These are phyloP conservation scores for Cryphonectria parasitica DNA, from an alignment of 2,329 filamentous ascomycete species.

Conservation along the genomic window DNA sequence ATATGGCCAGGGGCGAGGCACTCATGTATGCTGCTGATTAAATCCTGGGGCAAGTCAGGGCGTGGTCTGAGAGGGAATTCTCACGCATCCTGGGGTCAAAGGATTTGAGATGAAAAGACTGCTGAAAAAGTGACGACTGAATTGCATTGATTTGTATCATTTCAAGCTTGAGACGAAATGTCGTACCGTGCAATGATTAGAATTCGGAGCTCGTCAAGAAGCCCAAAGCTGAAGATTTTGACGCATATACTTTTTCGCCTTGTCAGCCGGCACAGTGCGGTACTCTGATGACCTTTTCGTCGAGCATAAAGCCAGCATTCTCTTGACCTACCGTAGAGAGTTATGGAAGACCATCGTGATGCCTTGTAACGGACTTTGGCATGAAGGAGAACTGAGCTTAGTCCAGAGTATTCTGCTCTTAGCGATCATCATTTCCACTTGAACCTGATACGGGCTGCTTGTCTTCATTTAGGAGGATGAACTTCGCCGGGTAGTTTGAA, in stretches of 20 bases:
- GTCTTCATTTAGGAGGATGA: not conserved
- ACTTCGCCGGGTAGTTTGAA: too few relatives aligned
- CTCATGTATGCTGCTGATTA: too few relatives aligned
- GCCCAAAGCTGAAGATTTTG: not conserved
- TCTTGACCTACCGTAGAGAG: constrained; percentile 2
- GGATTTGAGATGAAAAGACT: not conserved
- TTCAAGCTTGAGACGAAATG: too few relatives aligned
- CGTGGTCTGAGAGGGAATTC: not conserved
- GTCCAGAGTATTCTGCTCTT: constrained; percentile 10
- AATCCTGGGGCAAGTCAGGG: too few relatives aligned
- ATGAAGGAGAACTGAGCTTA: constrained; percentile 2
- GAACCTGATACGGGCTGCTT: constrained; percentile 4
- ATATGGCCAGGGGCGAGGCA: too few relatives aligned
- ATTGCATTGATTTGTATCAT: too few relatives aligned
- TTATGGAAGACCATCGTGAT: constrained; percentile 7
- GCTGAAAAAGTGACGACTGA: not conserved
- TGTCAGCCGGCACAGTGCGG: constrained; percentile 2
- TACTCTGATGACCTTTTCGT: constrained; percentile 9
- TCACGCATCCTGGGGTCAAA: too few relatives aligned
- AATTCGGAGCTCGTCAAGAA: not conserved
- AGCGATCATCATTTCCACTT: constrained; percentile 2
- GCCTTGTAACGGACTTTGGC: not conserved
- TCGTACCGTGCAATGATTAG: not conserved
- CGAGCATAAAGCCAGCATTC: not conserved
- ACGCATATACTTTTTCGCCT: constrained; percentile 5